Base-by-base conservation (phyloP, 352 stramenopile genomes). In the Globisporangium megalacanthum region DNA sequence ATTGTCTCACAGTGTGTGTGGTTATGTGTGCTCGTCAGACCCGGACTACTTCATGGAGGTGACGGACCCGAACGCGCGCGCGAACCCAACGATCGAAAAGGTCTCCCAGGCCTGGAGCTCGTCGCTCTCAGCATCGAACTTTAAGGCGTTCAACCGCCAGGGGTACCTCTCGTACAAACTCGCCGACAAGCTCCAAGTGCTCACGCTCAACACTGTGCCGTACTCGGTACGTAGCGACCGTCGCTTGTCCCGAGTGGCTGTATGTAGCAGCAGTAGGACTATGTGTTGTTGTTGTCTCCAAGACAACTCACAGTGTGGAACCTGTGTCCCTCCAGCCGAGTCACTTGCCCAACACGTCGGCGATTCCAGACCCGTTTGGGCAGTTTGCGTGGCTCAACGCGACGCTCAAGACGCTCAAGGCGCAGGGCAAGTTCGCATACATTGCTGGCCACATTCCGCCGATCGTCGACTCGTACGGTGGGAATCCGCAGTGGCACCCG, bases 391-490 rank as follows among this genome's bases (percentile, higher is more conserved):
- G 92, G 92, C 70, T 97, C 20, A 83, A 89, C 55, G 61, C 67
- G 19, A 88, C 85, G 35, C 63, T 98, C n/a, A 51, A 60, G 8
- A 54, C 72, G 6, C 66, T 92, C 29, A 62, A 65, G 7, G 48
- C 61, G 19, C 54, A 56, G 13, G 66, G 73, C 14, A 79, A 82
- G 47, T 74, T 79, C 29, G 88, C 86, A 15, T 96, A 92, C 58
- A 89, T 98, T 46, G 73, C 88, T 33, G 90, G 90, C 11, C 92
- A 98, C 60, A 96, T 98, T 56, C 77, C 89, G 11, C 92, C 92
- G 6, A 78, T 94, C 44, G 78, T 98, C 22, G 89, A 93, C 54
- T 95, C 84, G 53, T 96, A 89, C 62, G 64, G 72, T 6, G 86
- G 86, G 17, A 67, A 76, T 5, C 77, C 92, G 4, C 75, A 95